Evolutionary conservation across 495 filamentous ascomycete genomes (phyloP).

Genomic region (Aspergillus affinis): DNA sequence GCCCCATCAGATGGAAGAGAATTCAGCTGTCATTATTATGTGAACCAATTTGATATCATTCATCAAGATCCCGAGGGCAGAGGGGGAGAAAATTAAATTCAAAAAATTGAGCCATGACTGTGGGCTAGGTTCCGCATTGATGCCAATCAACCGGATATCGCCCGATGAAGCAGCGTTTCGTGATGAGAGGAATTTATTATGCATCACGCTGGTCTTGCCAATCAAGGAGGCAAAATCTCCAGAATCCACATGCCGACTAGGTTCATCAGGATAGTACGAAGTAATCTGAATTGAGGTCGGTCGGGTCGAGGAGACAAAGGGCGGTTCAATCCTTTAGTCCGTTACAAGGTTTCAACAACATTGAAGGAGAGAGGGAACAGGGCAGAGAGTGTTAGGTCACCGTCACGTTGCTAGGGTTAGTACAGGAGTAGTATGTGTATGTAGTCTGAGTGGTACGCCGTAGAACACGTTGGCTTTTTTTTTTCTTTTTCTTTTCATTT

Average conservation of each 20-base stretch:
- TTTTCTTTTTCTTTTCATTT: neutral
- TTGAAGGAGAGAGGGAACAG: neutral
- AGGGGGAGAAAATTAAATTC: neutral
- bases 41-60: neutral
- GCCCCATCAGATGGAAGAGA: neutral
- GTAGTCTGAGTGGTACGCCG: neutral
- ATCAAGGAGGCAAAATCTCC: neutral
- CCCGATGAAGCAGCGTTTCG: slow-evolving; percentile 6
- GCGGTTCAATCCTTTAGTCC: neutral
- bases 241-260: neutral
- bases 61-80: neutral
- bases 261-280: neutral
- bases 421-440: neutral
- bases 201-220: slow-evolving; percentile 1
- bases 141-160: slow-evolving; percentile 14
- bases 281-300: neutral
- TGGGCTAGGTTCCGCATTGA: slow-evolving; percentile 10
- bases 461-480: neutral
- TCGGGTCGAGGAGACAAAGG: neutral
- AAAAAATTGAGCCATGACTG: neutral
- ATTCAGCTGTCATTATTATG: neutral
- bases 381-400: neutral
- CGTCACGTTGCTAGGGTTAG: slow-evolving; percentile 1
- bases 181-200: neutral
- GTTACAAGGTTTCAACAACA: slow-evolving; percentile 1